Percentiles rank a stretch among this genome's conserved stretches.
Conservation (phyloP, 2,329 filamentous ascomycete genomes). For the Fusarium gaditjirri region DNA sequence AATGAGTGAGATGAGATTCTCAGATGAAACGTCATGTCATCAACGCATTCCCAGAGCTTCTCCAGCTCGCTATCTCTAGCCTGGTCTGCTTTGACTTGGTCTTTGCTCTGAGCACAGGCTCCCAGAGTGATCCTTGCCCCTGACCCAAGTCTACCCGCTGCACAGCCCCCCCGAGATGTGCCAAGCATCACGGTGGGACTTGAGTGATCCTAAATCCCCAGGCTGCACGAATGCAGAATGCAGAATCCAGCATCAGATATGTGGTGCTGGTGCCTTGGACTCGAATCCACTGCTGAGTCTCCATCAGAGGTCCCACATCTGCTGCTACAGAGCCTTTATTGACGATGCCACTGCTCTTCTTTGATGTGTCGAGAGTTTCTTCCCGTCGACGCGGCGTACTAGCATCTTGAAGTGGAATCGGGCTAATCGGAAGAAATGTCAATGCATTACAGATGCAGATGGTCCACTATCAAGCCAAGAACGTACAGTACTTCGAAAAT, state of each 20-base stretch:
- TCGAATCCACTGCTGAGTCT: conserved; percentile 27
- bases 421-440: conserved; percentile 22
- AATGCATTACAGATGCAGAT: conserved; percentile 24
- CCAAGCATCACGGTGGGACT: conserved; percentile 39
- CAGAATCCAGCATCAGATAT: conserved; percentile 21
- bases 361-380: conserved; percentile 24
- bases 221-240: conserved; percentile 37
- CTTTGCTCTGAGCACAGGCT: conserved; percentile 29
- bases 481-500: conserved; percentile 27
- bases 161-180: conserved; percentile 46
- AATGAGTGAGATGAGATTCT: conserved; percentile 7
- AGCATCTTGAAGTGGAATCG: conserved; percentile 23
- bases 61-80: conserved; percentile 11
- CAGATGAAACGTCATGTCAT: conserved; percentile 37
- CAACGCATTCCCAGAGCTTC: conserved; percentile 29
- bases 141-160: conserved; percentile 40
- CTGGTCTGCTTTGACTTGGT: conserved; percentile 20
- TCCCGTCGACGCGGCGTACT: conserved; percentile 15
- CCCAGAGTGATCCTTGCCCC: conserved; percentile 36
- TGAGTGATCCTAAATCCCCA: conserved; percentile 37
- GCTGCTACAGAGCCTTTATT: conserved; percentile 14
- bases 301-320: conserved; percentile 33
- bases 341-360: conserved; percentile 14
- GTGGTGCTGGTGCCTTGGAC: conserved; percentile 37
- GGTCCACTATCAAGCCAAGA: conserved; percentile 37